These are phyloP conservation scores for Blastobotrys apis DNA, from an alignment of 1,139 yeast species.

Conservation along the genomic window DNA sequence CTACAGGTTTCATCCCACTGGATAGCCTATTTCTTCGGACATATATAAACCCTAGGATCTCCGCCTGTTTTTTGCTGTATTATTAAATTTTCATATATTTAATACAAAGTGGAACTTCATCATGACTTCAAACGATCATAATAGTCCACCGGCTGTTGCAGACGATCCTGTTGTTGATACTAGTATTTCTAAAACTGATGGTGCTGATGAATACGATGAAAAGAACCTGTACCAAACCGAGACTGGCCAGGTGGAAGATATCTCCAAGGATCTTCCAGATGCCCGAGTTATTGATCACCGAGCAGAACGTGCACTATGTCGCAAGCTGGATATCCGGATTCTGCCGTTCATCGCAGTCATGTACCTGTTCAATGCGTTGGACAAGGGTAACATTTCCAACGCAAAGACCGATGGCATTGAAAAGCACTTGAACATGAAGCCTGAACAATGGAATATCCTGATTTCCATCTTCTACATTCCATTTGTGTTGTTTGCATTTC, in stretches of 20 bases:
- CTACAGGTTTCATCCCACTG: too few species aligned
- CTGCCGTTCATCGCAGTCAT: slow-evolving; percentile 54
- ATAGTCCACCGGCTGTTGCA: too few species aligned
- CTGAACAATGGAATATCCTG: slow-evolving; percentile 52
- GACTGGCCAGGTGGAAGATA: not conserved
- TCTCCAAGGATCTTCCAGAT: slow-evolving; percentile 15
- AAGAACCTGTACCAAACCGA: too few species aligned
- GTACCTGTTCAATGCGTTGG: slow-evolving; percentile 57
- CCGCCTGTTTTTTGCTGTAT: too few species aligned
- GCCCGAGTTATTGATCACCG: slow-evolving; percentile 23
- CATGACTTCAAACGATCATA: too few species aligned
- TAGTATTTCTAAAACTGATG: too few species aligned
- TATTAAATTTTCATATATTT: too few species aligned
- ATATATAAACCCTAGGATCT: too few species aligned
- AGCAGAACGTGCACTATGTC: slow-evolving; percentile 24
- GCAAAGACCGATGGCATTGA: slow-evolving; percentile 58
- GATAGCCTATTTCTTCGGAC: too few species aligned
- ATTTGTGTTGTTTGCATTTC: slow-evolving; percentile 60
- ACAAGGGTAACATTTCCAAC: slow-evolving; percentile 57
- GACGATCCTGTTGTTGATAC: too few species aligned
- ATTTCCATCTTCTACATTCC: slow-evolving; percentile 58
- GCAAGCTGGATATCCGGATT: slow-evolving; percentile 51
- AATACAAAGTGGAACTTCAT: too few species aligned
- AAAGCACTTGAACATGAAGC: slow-evolving; percentile 47
- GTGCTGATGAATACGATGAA: too few species aligned